Evolutionary conservation across 345 rosid genomes (phyloP), one percentile per base, ranked within the genome.

Genomic region (Bruguiera gymnorhiza): DNA sequence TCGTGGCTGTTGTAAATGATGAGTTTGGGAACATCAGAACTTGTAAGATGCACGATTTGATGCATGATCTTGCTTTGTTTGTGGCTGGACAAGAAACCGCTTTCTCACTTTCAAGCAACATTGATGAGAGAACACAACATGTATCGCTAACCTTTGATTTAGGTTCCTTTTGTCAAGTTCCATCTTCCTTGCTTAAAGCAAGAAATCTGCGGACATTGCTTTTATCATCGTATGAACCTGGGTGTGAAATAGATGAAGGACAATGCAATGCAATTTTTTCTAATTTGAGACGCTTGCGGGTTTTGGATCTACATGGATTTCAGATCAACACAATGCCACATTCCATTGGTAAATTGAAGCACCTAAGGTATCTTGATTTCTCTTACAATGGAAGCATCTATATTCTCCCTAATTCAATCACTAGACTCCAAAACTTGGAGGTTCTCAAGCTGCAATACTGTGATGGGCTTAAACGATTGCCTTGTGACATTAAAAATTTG

Each of bases 21-120:
- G 4, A 5, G 0, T 0, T 3, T 43, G 48, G 37, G 0, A 10
- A 4, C 5, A 0, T 27, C 8, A 8, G 0, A 4, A 3, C 1
- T 39, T 75, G 62, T 50, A 75, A 51, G 29, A 70, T 75, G 79
- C 71, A 65, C 20, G 57, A 70, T 36, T 31, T 53, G 59, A 68
- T 75, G 58, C 77, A 75, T 69, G 74, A 75, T 31, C 76, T 75
- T 23, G 79, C 74, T 0, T 1, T 0, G 7, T 10, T 0, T 2
- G 29, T 71, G 20, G 65, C 72, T 0, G n/a, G 27, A n/a, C 21
- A 8, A 0, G 71, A 56, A 10, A 46, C 2, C 16, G 0, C 9
- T 3, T 10, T 9, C 0, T 9, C 31, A 11, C 15, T 13, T 0
- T 6, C 27, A 3, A 2, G 19, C 36, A 0, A 0, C 16, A 31